Evolutionary conservation across 2,329 filamentous ascomycete species (phyloP).

Genomic region (Hawksworthiomyces lignivorus): DNA sequence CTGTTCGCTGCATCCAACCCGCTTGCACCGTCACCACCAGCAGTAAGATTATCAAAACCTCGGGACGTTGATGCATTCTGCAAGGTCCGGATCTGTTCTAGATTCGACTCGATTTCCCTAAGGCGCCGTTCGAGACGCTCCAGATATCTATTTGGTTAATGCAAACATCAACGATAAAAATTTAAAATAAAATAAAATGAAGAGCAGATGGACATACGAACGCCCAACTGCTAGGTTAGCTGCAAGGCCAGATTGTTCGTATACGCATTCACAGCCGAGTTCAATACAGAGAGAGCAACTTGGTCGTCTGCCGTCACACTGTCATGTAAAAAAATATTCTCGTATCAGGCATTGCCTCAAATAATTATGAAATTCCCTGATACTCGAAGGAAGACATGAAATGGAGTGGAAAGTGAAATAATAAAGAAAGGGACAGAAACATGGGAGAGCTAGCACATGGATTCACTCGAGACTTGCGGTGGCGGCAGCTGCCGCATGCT

Average conservation of each 20-base stretch:
- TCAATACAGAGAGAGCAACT: constrained; percentile 7
- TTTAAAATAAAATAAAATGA: not conserved
- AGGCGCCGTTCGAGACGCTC: constrained; percentile 10
- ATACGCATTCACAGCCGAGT: constrained; percentile 10
- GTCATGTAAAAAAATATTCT: too few species aligned
- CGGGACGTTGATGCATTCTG: not conserved
- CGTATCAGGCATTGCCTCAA: too few species aligned
- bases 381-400: too few species aligned
- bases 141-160: constrained; percentile 5
- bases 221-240: constrained; percentile 5
- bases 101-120: constrained; percentile 2
- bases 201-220: not conserved
- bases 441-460: too few species aligned
- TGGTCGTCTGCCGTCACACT: constrained; percentile 11
- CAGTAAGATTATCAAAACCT: too few species aligned
- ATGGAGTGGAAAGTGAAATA: too few species aligned
- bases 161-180: too few species aligned
- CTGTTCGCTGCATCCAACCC: too few species aligned
- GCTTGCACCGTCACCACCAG: too few species aligned
- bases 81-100: not conserved
- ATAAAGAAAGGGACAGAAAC: too few species aligned
- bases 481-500: constrained; percentile 8
- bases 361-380: too few species aligned
- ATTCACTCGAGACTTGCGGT: constrained; percentile 11
- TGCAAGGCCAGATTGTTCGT: constrained; percentile 3